These are phyloP conservation scores for Lyophyllum atratum DNA, from an alignment of 768 basidiomycete genomes.

Conservation along the genomic window DNA sequence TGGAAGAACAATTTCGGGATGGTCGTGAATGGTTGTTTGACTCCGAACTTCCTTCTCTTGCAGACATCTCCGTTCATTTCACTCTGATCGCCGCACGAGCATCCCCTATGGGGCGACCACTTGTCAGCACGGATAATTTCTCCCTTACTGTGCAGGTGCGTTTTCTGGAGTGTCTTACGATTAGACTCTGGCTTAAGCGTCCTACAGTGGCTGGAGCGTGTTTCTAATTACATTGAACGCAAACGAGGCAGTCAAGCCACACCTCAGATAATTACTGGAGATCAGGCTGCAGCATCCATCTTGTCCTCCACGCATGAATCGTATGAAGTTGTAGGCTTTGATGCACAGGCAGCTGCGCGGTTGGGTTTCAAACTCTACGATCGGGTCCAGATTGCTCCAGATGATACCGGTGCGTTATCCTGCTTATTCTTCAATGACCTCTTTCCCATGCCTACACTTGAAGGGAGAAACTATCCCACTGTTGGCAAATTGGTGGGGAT, in stretches of 20 bases:
- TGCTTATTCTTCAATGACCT: not conserved
- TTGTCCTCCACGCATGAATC: slow-evolving; percentile 36
- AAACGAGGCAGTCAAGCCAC: slow-evolving; percentile 27
- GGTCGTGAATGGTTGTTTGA: slow-evolving; percentile 60
- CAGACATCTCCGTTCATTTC: slow-evolving; percentile 55
- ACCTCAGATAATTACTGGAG: slow-evolving; percentile 34
- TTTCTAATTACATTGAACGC: slow-evolving; percentile 35
- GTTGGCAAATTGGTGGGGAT: slow-evolving; percentile 52
- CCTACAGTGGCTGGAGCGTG: slow-evolving; percentile 48
- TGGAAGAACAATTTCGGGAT: slow-evolving; percentile 50
- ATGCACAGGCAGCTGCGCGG: slow-evolving; percentile 41
- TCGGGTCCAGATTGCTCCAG: slow-evolving; percentile 42
- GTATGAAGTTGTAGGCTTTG: slow-evolving; percentile 44
- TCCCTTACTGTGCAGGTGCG: slow-evolving; percentile 44
- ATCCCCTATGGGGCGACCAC: slow-evolving; percentile 33
- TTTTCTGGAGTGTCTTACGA: not conserved
- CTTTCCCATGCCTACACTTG: not conserved
- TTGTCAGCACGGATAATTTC: slow-evolving; percentile 39
- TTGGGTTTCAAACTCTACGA: slow-evolving; percentile 41
- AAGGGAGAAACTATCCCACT: slow-evolving; percentile 44
- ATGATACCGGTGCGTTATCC: slow-evolving; percentile 45
- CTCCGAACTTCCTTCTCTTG: slow-evolving; percentile 50
- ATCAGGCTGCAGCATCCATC: slow-evolving; percentile 45
- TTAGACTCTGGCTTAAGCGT: not conserved
- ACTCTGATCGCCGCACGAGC: slow-evolving; percentile 43